phyloP scores from a whole-genome alignment of 2,329 filamentous ascomycete genomes.

The Akanthomyces lecanii region DNA sequence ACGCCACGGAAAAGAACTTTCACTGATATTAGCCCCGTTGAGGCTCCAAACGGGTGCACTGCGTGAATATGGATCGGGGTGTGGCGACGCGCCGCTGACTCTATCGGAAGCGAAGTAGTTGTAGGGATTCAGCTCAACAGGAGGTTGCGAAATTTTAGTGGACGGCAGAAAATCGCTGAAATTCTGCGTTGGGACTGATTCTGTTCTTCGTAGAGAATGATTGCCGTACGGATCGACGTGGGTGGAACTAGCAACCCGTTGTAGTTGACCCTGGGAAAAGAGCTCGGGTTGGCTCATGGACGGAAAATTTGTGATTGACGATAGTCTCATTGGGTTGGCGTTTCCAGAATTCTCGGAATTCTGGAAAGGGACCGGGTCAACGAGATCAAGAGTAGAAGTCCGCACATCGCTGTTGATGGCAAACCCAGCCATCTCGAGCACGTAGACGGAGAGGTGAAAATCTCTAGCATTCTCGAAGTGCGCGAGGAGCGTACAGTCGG shows the following conservation, averaged over 20 bases:
- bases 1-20: neutral
- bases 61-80: neutral
- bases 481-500: conserved; percentile 24
- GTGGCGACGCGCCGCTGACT: neutral
- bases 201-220: neutral
- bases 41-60: neutral
- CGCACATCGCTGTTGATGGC: conserved; percentile 18
- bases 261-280: neutral
- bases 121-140: conserved; percentile 10
- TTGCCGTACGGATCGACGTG: neutral
- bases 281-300: neutral
- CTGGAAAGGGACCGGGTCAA: neutral
- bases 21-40: neutral
- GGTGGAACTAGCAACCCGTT: neutral
- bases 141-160: neutral
- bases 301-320: conserved; percentile 5
- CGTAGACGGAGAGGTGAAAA: conserved; percentile 29
- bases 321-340: neutral
- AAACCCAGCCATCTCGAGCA: conserved; percentile 31
- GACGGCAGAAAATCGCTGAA: neutral
- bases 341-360: neutral
- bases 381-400: neutral
- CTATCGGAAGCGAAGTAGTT: neutral
- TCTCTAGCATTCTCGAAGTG: conserved; percentile 31
- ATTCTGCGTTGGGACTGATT: neutral